phyloP scores from a whole-genome alignment of 2,329 filamentous ascomycete species.

The Neofusicoccum cordaticola region DNA sequence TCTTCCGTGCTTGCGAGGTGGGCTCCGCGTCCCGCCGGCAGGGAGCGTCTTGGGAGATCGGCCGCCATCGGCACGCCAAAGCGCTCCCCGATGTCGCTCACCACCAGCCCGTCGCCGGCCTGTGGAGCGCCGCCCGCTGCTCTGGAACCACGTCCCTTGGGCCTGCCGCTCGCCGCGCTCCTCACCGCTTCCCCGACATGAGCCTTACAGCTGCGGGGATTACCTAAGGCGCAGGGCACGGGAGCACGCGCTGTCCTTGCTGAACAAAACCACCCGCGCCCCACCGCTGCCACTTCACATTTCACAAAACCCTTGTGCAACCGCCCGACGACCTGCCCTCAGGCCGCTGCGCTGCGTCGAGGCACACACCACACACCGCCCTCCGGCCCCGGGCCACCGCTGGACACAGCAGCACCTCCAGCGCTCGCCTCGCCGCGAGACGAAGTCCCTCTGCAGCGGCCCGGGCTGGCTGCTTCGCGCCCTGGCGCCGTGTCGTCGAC shows the following conservation, averaged over 20 bases:
- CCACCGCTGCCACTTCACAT: slow-evolving; percentile 10
- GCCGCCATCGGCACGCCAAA: neutral
- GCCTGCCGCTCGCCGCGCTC: slow-evolving; percentile 7
- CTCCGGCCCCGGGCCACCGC: neutral
- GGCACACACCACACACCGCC: slow-evolving; percentile 14
- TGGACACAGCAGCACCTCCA: neutral
- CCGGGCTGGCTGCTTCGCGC: neutral
- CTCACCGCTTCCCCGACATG: slow-evolving; percentile 10
- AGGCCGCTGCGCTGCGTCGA: slow-evolving; percentile 8
- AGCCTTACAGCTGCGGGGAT: slow-evolving; percentile 9
- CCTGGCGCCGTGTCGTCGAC: too few relatives aligned
- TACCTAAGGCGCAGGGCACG: slow-evolving; percentile 7
- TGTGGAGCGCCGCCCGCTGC: neutral
- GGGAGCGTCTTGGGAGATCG: neutral
- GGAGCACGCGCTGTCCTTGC: slow-evolving; percentile 13
- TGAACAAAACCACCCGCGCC: slow-evolving; percentile 5
- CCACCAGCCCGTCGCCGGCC: neutral
- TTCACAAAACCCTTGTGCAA: slow-evolving; percentile 14
- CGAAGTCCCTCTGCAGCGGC: neutral
- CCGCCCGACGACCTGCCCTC: neutral
- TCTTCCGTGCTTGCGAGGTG: neutral
- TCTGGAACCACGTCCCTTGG: neutral
- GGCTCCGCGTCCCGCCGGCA: neutral
- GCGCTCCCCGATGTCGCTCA: slow-evolving; percentile 8
- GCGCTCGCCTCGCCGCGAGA: neutral